Evolutionary conservation across 768 basidiomycete genomes (phyloP), one percentile per base, ranked within the genome.

Genomic region (Astraeus odoratus): DNA sequence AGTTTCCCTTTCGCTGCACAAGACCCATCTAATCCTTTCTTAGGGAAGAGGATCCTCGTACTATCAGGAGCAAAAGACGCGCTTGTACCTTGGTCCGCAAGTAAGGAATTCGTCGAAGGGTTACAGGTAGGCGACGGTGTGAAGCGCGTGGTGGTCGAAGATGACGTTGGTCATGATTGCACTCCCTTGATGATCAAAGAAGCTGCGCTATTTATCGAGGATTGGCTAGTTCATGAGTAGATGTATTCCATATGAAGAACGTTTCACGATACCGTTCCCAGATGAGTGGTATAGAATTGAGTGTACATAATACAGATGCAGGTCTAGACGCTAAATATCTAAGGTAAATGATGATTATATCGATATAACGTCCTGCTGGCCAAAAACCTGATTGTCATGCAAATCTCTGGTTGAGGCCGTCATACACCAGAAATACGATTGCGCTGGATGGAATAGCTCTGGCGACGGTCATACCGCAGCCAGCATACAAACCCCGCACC

Each of bases 371-470:
- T n/a, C n/a, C 30, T 12, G 5, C 23, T 19, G 27, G 18, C 18
- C 16, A 36, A 18, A 13, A 13, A 31, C 19, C 6, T 16, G 25
- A 19, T 39, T 23, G 31, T 46, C 33, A 42, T 22, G 73, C 71
- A 62, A 75, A 78, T 41, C 66, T 55, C 47, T 63, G 65, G 46
- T 62, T 71, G 51, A 93, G 67, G 22, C 78, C 80, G 58, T 94
- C 86, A 56, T 92, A 95, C 55, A 95, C 84, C 56, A 88, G 68
- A 57, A 96, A 95, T 48, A 94, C 93, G 44, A 94, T 74, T 1
- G 86, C 92, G 53, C 85, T 88, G 58, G 87, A 89, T 6, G 90
- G 91, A 41, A 87, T 81, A 13, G 83, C 78, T 55, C 87, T 71
- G 23, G 81, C 81, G 24, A 91, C 81, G 0, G 91, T 94, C 55